Evolutionary conservation across 2,329 filamentous ascomycete genomes (phyloP).

Genomic region (Monosporascus sp.): DNA sequence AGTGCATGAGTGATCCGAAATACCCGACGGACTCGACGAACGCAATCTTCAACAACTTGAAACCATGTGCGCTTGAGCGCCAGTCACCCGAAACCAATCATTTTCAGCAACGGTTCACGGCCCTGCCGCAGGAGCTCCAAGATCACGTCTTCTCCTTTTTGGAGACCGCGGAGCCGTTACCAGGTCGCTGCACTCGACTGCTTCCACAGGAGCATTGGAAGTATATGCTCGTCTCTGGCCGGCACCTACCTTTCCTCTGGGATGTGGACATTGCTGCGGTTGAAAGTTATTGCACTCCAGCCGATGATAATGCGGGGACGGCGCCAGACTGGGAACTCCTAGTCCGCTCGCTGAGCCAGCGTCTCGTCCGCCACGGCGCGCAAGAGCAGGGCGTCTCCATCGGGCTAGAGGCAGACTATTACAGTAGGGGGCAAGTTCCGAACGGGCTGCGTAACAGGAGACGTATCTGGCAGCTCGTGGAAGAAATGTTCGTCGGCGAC

Average conservation of each 20-base stretch:
- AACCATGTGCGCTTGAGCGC: neutral
- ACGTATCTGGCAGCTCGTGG: slow-evolving; percentile 16
- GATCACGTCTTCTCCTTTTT: slow-evolving; percentile 3
- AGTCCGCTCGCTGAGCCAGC: slow-evolving; percentile 12
- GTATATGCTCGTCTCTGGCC: slow-evolving; percentile 9
- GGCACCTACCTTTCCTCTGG: slow-evolving; percentile 12
- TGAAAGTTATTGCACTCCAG: neutral
- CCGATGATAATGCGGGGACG: neutral
- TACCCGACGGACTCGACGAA: slow-evolving; percentile 3
- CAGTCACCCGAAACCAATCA: neutral
- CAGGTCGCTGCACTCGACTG: slow-evolving; percentile 9
- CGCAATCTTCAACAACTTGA: slow-evolving; percentile 8
- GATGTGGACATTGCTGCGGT: slow-evolving; percentile 8
- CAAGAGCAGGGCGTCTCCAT: slow-evolving; percentile 4
- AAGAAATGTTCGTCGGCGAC: slow-evolving; percentile 18
- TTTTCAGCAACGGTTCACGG: slow-evolving; percentile 7
- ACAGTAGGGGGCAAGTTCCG: neutral
- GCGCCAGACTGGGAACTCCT: slow-evolving; percentile 17
- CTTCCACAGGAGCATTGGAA: slow-evolving; percentile 13
- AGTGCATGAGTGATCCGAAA: neutral
- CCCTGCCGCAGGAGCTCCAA: slow-evolving; percentile 9
- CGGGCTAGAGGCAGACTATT: neutral
- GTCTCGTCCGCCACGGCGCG: slow-evolving; percentile 5
- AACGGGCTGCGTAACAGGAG: slow-evolving; percentile 13
- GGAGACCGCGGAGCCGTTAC: slow-evolving; percentile 2